Base-by-base conservation (phyloP, 306 rosid species). In the Ziziphus jujuba region DNA sequence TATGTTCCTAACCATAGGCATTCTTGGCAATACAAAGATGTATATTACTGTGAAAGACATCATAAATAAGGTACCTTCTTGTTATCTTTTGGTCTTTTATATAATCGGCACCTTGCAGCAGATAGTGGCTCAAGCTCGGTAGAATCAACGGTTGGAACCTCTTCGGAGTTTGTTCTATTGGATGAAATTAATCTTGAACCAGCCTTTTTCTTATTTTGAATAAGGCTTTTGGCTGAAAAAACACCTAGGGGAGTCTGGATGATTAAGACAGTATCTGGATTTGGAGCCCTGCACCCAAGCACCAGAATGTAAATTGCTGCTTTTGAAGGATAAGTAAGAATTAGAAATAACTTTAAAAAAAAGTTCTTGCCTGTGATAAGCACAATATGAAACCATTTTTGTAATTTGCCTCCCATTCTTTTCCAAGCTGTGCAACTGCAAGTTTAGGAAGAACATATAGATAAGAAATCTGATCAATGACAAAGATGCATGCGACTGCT, bases 111-210 rank as follows among this genome's bases (percentile, higher is more conserved):
- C 74, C 92, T 82, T 61, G 97, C 96, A 56, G 97, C 91, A 72
- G 95, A 88, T 63, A 95, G 77, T 34, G 99, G 88, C 55, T 95
- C 95, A 9, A 75, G 77, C 77, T 83, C 96, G 5, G 68, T n/a
- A 56, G 79, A 75, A 70, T 87, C 95, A 57, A 68, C 70, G 19
- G 79, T 67, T 57, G 80, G 83, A 74, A 81, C 72, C 79, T 79
- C 89, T 76, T 91, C 89, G 34, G 75, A 56, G 74, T 74, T 77
- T 75, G 33, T 49, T 85, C 89, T 82, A 69, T 75, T 88, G 5
- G 97, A 88, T 33, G 97, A 85, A 74, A 95, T 91, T 72, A 91
- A 77, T 75, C 99, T 91, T 56, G 99, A 85, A 69, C 97, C 97
- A 63, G 79, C 62, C 79, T 75, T 84, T 81, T 81, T 90, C 85